Conservation (phyloP, 192 early-diverging fungal genomes). For the Phycomyces blakesleeanus region DNA sequence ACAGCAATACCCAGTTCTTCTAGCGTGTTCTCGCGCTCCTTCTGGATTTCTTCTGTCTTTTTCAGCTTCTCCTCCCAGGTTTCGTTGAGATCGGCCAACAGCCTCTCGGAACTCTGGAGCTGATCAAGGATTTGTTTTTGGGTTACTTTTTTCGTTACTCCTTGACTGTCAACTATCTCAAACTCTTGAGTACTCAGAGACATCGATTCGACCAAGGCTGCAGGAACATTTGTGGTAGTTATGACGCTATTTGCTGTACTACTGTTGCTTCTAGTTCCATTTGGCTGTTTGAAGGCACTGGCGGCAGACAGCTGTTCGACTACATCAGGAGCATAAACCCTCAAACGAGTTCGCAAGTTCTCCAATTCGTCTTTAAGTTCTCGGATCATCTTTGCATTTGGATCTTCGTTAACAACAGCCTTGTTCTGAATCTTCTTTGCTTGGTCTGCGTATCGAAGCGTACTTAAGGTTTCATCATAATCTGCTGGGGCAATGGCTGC, state of each 20-base stretch:
- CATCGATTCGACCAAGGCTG: neutral
- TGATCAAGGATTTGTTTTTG: constrained; percentile 69
- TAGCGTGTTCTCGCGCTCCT: constrained; percentile 66
- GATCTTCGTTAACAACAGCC: constrained; percentile 89
- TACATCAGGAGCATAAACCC: constrained; percentile 36
- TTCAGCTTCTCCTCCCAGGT: constrained; percentile 83
- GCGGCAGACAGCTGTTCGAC: constrained; percentile 19
- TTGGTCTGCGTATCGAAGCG: constrained; percentile 85
- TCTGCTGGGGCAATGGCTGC: constrained; percentile 74
- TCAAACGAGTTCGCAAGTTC: constrained; percentile 57
- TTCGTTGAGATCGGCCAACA: constrained; percentile 79
- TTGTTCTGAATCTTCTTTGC: constrained; percentile 90
- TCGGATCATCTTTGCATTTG: constrained; percentile 71
- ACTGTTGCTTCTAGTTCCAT: neutral
- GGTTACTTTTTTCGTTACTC: constrained; percentile 42
- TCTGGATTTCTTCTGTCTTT: constrained; percentile 67
- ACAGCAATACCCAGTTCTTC: constrained; percentile 77
- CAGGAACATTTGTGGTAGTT: neutral
- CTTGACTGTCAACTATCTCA: constrained; percentile 40
- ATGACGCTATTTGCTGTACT: neutral
- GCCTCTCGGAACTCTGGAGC: constrained; percentile 79
- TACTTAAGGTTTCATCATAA: constrained; percentile 76
- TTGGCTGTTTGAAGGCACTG: constrained; percentile 8
- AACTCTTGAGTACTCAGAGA: constrained; percentile 28
- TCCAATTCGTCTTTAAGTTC: constrained; percentile 81